These are phyloP conservation scores for Fraxinus cuspidata DNA, from an alignment of 257 asterid species.

Conservation along the genomic window DNA sequence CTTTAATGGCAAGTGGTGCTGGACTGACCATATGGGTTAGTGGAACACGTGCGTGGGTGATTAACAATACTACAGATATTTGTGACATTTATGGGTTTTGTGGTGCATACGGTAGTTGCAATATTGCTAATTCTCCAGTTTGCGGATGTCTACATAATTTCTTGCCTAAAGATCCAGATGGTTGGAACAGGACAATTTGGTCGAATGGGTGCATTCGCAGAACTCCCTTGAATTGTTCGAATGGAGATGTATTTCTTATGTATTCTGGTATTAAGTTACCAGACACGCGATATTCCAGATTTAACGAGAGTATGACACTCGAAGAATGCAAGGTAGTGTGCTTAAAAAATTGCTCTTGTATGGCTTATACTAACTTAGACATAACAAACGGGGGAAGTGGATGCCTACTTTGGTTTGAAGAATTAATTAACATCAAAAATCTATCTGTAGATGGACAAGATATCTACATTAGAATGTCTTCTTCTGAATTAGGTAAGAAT, in stretches of 20 bases:
- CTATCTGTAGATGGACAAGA: too few species aligned
- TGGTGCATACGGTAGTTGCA: slow-evolving; percentile 35
- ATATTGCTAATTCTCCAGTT: slow-evolving; percentile 18
- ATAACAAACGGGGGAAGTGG: slow-evolving; percentile 35
- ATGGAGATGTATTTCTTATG: slow-evolving; percentile 26
- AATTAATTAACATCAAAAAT: too few species aligned
- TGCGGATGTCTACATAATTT: slow-evolving; percentile 38
- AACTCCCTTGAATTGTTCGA: slow-evolving; percentile 24
- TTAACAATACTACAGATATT: slow-evolving; percentile 11
- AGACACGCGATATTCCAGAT: slow-evolving; percentile 28
- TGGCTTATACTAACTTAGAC: slow-evolving; percentile 33
- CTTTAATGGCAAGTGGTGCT: slow-evolving; percentile 5
- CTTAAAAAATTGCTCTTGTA: slow-evolving; percentile 37
- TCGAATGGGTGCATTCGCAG: slow-evolving; percentile 33
- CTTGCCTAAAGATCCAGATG: slow-evolving; percentile 10
- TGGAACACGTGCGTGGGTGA: slow-evolving; percentile 19
- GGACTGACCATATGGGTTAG: slow-evolving; percentile 22
- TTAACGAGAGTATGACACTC: slow-evolving; percentile 13
- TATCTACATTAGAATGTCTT: too few species aligned
- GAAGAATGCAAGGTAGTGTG: slow-evolving; percentile 32
- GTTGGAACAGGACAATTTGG: slow-evolving; percentile 28
- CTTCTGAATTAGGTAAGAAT: too few species aligned
- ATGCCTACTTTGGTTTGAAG: slow-evolving; percentile 39
- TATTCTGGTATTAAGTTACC: slow-evolving; percentile 33
- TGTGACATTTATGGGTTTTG: slow-evolving; percentile 38